These are phyloP conservation scores for Quercus dentata DNA, from an alignment of 306 rosid genomes.

Conservation along the genomic window DNA sequence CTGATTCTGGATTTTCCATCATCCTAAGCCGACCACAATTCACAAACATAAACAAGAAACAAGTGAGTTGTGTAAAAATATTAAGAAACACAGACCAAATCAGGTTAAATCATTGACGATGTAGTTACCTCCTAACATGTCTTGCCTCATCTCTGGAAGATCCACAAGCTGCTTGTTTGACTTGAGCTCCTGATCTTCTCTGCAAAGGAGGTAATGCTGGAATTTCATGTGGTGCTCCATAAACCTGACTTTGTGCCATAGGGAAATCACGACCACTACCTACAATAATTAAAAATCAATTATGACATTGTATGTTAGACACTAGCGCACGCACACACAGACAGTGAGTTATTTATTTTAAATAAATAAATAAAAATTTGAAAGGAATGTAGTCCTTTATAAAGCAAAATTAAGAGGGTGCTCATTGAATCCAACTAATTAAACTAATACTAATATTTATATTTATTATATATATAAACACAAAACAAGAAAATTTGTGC, in stretches of 20 bases:
- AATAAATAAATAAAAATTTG: too few species aligned
- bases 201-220: constrained; percentile 40
- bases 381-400: too few species aligned
- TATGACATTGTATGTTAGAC: too few species aligned
- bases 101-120: not conserved
- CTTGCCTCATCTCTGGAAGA: constrained; percentile 55
- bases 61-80: not conserved
- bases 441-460: too few species aligned
- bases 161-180: constrained; percentile 48
- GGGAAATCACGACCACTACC: constrained; percentile 22
- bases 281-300: not conserved
- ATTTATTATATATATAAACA: too few species aligned
- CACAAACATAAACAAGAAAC: constrained; percentile 8
- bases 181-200: constrained; percentile 24
- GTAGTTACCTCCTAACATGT: constrained; percentile 48
- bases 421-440: too few species aligned
- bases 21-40: constrained; percentile 40
- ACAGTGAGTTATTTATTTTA: too few species aligned
- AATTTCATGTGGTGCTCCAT: constrained; percentile 25
- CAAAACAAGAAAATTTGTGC: too few species aligned
- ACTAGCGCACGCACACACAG: too few species aligned
- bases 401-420: too few species aligned
- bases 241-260: constrained; percentile 29
- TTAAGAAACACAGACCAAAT: not conserved
- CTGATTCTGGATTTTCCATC: constrained; percentile 59